Evolutionary conservation across 202 grass and related monocot genomes (phyloP), one percentile per base, ranked within the genome.

Genomic region (Zizania palustris): DNA sequence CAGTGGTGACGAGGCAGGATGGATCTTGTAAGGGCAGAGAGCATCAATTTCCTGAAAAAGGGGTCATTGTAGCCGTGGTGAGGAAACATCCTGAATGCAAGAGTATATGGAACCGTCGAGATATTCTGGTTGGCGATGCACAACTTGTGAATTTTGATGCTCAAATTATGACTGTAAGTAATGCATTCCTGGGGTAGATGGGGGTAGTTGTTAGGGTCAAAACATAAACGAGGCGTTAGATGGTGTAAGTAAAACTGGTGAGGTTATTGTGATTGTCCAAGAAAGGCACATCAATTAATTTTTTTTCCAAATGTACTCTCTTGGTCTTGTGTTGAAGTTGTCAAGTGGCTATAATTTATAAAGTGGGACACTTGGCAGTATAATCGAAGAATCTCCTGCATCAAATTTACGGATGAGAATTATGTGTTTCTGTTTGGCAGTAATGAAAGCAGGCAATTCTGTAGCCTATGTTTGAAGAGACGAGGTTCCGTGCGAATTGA

Each of bases 1-100:
- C 81, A 98, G 88, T 5, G 90, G 77, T 4, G 95, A 94, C 0
- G 90, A 89, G 4, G 68, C 70, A 11, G 84, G 80, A 77, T 86
- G 87, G 68, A 56, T 72, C 19, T 10, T 85, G 81, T 81, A 65
- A 83, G 53, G 11, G 71, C 37, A 69, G 33, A 66, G 3, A 7
- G 11, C 48, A 10, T 20, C 13, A 9, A 45, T 67, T 33, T 50
- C 62, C 5, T 40, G 35, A 3, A 28, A 28, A n/a, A 13, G 36
- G 9, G 19, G 36, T 16, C n/a, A 11, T 5, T 22, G 3, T 15
- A 18, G 6, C 28, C 4, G 18, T 46, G 60, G 48, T 0, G 36
- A 69, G 20, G 56, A 9, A 69, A 20, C 5, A 14, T 3, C 6
- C 37, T 65, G 1, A 5, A 40, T 38, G 13, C 48, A 78, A 54